phyloP scores from a whole-genome alignment of 2,329 filamentous ascomycete species.

The Magnaporthales sp. region DNA sequence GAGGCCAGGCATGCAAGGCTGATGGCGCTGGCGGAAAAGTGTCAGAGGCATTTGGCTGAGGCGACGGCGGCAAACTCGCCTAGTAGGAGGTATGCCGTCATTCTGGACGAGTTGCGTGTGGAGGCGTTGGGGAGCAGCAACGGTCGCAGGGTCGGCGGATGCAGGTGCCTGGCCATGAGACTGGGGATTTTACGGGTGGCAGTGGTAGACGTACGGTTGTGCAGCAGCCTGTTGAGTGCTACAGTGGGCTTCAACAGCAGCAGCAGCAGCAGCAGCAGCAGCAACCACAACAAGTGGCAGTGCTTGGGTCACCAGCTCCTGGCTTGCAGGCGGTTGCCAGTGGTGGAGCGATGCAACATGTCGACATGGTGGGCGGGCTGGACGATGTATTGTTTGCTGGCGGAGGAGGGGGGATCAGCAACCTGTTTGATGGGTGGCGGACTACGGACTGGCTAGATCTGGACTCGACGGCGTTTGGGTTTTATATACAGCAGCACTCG shows the following conservation, averaged over 20 bases:
- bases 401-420: background rate
- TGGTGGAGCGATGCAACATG: background rate
- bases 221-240: background rate
- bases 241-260: background rate
- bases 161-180: background rate
- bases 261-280: background rate
- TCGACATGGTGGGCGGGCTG: background rate
- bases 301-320: background rate
- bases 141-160: background rate
- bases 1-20: conserved; percentile 15
- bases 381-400: background rate
- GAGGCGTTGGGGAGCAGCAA: conserved; percentile 13
- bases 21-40: conserved; percentile 33
- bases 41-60: conserved; percentile 33
- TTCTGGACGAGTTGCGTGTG: conserved; percentile 40
- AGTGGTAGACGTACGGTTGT: background rate
- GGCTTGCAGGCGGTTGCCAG: background rate
- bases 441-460: background rate
- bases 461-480: background rate
- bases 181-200: background rate
- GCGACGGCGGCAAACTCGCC: conserved; percentile 30
- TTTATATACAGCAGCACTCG: background rate
- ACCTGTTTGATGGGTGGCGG: background rate
- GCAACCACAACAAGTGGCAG: background rate
- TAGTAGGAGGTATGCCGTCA: conserved; percentile 31